Conservation (phyloP, 352 stramenopile genomes). For the Globisporangium perplexum region DNA sequence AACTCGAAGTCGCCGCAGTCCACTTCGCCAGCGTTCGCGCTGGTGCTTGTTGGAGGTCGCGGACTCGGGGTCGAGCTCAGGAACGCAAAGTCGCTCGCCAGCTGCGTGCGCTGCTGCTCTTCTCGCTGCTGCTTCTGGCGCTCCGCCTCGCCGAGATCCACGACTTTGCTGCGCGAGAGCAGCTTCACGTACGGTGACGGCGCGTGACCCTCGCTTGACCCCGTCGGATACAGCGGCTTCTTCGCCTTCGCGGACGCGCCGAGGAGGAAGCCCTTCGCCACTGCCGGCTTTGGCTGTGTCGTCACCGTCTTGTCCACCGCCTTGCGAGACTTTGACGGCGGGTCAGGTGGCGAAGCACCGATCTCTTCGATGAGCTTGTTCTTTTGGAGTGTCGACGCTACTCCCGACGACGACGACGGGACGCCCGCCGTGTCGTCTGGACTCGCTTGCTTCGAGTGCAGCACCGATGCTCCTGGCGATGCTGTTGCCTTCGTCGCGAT, state of each 20-base stretch:
- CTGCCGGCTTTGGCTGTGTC: slow-evolving; percentile 11
- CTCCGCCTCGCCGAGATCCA: slow-evolving; percentile 57
- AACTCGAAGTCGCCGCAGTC: slow-evolving; percentile 72
- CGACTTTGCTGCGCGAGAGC: slow-evolving; percentile 72
- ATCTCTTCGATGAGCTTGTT: slow-evolving; percentile 5
- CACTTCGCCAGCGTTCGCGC: slow-evolving; percentile 17
- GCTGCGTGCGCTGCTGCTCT: slow-evolving; percentile 13
- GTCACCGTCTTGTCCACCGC: slow-evolving; percentile 13
- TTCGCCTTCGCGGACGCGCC: slow-evolving; percentile 15
- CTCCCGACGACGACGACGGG: not conserved
- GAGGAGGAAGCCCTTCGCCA: slow-evolving; percentile 76
- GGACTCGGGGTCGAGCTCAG: slow-evolving; percentile 11
- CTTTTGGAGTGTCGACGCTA: not conserved
- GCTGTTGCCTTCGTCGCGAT: not conserved
- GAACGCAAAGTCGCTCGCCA: slow-evolving; percentile 20
- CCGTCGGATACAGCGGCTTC: slow-evolving; percentile 56
- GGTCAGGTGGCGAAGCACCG: not conserved
- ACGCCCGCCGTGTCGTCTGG: not conserved
- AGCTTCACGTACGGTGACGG: slow-evolving; percentile 77
- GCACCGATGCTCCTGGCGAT: not conserved
- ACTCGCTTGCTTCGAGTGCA: not conserved
- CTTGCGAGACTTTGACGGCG: not conserved
- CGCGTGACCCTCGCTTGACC: slow-evolving; percentile 58
- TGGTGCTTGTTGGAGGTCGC: not conserved
- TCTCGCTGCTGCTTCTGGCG: slow-evolving; percentile 28